Conservation (phyloP, 2,329 filamentous ascomycete genomes). For the Neurospora sp. region DNA sequence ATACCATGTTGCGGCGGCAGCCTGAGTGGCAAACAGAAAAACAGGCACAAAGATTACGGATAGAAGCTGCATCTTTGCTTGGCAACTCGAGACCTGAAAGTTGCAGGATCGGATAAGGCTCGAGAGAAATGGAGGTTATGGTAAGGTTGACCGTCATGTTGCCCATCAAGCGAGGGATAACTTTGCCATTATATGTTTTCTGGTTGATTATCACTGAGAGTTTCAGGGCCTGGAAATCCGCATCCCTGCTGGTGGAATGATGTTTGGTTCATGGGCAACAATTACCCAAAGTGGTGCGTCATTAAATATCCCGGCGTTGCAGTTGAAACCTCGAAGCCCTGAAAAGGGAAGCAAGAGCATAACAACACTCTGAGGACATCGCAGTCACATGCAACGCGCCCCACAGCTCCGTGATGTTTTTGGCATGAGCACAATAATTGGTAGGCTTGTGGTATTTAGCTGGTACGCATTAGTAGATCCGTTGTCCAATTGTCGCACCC, state of each 20-base stretch:
- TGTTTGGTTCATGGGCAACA: neutral
- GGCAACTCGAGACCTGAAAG: neutral
- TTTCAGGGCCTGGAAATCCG: neutral
- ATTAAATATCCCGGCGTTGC: neutral
- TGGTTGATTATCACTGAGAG: neutral
- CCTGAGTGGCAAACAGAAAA: conserved; percentile 18
- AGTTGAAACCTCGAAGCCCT: neutral
- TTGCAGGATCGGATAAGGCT: neutral
- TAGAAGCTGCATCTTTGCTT: neutral
- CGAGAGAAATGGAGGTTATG: neutral
- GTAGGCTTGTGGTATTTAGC: neutral
- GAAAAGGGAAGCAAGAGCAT: neutral
- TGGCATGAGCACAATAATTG: neutral
- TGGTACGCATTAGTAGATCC: neutral
- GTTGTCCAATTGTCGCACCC: neutral
- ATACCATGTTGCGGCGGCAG: conserved; percentile 23
- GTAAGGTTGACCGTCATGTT: neutral
- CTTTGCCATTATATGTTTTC: neutral
- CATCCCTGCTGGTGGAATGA: neutral
- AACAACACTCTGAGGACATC: neutral
- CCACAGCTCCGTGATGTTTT: neutral
- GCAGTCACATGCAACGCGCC: neutral
- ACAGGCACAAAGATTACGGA: conserved; percentile 4
- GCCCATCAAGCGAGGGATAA: neutral
- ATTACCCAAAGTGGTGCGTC: neutral